Evolutionary conservation across 2,329 filamentous ascomycete genomes (phyloP).

Genomic region (Penicillium sp.): DNA sequence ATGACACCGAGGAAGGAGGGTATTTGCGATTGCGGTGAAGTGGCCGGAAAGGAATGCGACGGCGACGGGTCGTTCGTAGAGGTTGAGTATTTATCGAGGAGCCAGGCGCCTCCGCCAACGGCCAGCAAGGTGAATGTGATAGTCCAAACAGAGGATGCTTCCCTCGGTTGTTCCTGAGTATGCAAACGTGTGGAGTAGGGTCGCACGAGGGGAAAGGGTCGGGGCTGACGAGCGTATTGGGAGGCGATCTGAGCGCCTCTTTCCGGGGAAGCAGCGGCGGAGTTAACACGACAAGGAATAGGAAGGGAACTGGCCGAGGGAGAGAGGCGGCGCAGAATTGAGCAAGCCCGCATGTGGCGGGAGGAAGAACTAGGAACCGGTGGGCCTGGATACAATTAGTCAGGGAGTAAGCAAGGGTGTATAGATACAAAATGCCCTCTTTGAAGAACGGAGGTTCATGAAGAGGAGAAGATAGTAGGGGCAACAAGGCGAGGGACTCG

Average conservation of each 20-base stretch:
- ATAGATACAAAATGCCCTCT: not conserved
- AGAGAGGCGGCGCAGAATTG: slow-evolving; percentile 29
- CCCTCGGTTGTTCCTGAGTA: slow-evolving; percentile 27
- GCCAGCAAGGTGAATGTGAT: slow-evolving; percentile 36
- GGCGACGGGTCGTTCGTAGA: slow-evolving; percentile 9
- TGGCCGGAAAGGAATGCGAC: slow-evolving; percentile 4
- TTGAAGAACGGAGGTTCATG: not conserved
- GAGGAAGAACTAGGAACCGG: slow-evolving; percentile 4
- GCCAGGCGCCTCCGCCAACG: slow-evolving; percentile 38
- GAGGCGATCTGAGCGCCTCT: slow-evolving; percentile 26
- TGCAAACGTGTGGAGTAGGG: slow-evolving; percentile 29
- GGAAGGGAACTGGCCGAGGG: slow-evolving; percentile 31
- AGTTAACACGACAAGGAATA: not conserved
- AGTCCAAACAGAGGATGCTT: slow-evolving; percentile 42
- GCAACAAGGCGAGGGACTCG: no score
- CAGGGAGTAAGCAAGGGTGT: not conserved
- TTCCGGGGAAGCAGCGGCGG: not conserved
- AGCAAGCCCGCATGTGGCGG: slow-evolving; percentile 40
- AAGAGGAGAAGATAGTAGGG: not conserved
- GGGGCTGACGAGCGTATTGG: slow-evolving; percentile 23
- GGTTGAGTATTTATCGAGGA: slow-evolving; percentile 35
- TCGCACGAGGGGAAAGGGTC: slow-evolving; percentile 26
- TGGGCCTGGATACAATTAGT: not conserved
- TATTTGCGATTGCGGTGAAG: slow-evolving; percentile 18
- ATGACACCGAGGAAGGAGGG: slow-evolving; percentile 35